Evolutionary conservation across 2,329 filamentous ascomycete species (phyloP).

Genomic region (Calonectria naviculata): DNA sequence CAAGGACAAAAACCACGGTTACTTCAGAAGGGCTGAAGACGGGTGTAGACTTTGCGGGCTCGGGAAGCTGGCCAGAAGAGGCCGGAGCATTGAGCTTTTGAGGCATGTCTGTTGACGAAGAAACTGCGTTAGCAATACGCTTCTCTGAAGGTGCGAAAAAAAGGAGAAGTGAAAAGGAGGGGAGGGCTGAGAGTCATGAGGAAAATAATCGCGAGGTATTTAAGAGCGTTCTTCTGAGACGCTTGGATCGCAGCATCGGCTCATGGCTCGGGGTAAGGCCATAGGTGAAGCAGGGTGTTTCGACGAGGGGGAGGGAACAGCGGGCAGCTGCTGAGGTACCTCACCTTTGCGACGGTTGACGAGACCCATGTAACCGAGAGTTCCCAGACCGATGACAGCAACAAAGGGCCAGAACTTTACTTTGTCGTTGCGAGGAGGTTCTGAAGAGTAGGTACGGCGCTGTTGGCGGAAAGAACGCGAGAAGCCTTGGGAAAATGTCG

Average conservation of each 20-base stretch:
- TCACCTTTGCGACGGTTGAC: slow-evolving; percentile 62
- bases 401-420: slow-evolving; percentile 71
- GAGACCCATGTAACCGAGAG: slow-evolving; percentile 61
- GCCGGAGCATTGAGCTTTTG: slow-evolving; percentile 24
- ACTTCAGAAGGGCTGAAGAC: slow-evolving; percentile 81
- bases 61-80: slow-evolving; percentile 50
- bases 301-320: slow-evolving; percentile 13
- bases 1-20: slow-evolving; percentile 96
- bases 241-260: slow-evolving; percentile 23
- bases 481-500: slow-evolving; percentile 20
- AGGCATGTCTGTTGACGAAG: slow-evolving; percentile 23
- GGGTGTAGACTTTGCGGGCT: slow-evolving; percentile 65
- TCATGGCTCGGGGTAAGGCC: slow-evolving; percentile 18
- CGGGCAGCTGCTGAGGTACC: slow-evolving; percentile 29
- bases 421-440: slow-evolving; percentile 49
- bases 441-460: slow-evolving; percentile 55
- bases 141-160: slow-evolving; percentile 1
- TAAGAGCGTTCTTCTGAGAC: slow-evolving; percentile 11
- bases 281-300: slow-evolving; percentile 5
- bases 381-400: slow-evolving; percentile 58
- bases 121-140: slow-evolving; percentile 12
- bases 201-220: slow-evolving; percentile 4
- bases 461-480: slow-evolving; percentile 31
- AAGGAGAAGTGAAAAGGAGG: slow-evolving; percentile 7
- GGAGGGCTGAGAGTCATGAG: not conserved